Evolutionary conservation across 805 yeast species (phyloP), one percentile per base, ranked within the genome.

Genomic region (Ascoidea asiatica): DNA sequence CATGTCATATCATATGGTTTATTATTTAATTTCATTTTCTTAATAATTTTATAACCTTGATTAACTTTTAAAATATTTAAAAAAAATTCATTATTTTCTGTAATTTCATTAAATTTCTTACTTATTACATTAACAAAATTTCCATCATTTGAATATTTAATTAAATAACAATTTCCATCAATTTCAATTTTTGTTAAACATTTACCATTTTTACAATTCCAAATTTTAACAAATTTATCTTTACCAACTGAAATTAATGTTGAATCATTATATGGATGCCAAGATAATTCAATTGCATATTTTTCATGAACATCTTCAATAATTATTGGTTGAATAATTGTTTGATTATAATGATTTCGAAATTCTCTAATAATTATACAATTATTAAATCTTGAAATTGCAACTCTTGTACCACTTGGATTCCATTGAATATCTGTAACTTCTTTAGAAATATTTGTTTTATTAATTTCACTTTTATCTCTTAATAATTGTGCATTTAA

Each of bases 341-440:
- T 4, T 7, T 5, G 13, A 17, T 13, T 15, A 39, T 23, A 19
- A 5, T 5, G 29, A 11, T 23, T 23, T 18, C 29, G 22, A 17
- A 39, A 39, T 19, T 39, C 42, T 23, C 15, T 23, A 17, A 17
- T 7, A 22, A 19, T 19, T 5, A 39, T n/a, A 5, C 19, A 4
- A 17, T 23, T 21, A 17, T 39, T 23, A n/a, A 37, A 41, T 23
- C 45, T 41, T 20, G 36, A 20, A 37, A 44, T 39, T 4, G 44
- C 47, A 5, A 47, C 19, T 22, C 38, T 29, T 5, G 38, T 20
- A 5, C 50, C 50, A 5, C 39, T 33, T 5, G 43, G 22, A 18
- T 40, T 47, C 50, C 50, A 47, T 18, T 33, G 8, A 22, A 47
- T 5, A 29, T 33, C 50, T 5, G 35, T 7, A 18, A 44, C 23